A percentile compares a stretch with the other conserved stretches of the same genome.
Conservation (phyloP, 805 yeast species). For the Saitoella complicata region DNA sequence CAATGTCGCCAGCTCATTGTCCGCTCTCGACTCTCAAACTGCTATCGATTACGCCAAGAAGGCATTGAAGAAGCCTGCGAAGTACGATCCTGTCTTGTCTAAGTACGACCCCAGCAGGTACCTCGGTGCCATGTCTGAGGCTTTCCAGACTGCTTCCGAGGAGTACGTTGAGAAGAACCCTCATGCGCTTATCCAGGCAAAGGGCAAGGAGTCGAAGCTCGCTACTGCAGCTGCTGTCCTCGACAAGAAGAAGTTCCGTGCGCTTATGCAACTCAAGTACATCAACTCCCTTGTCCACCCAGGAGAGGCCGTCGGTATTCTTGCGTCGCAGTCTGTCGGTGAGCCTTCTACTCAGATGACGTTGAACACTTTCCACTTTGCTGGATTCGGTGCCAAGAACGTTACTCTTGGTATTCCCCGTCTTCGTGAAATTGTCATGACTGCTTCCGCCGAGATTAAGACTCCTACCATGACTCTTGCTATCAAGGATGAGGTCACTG, state of each 20-base stretch:
- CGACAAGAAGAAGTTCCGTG: slow-evolving; percentile 65
- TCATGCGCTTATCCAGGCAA: slow-evolving; percentile 34
- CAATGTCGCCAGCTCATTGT: slow-evolving; percentile 46
- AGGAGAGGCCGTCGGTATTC: slow-evolving; percentile 96
- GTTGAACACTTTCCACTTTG: slow-evolving; percentile 89
- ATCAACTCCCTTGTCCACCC: slow-evolving; percentile 92
- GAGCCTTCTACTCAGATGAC: slow-evolving; percentile 99
- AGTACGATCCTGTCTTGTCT: slow-evolving; percentile 79
- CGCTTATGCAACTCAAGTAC: slow-evolving; percentile 94
- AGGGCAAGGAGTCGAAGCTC: slow-evolving; percentile 26
- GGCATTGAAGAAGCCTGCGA: slow-evolving; percentile 42
- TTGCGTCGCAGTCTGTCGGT: slow-evolving; percentile 96
- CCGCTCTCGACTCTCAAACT: slow-evolving; percentile 66
- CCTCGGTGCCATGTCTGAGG: slow-evolving; percentile 85
- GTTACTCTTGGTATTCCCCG: slow-evolving; percentile 99
- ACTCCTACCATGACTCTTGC: slow-evolving; percentile 99
- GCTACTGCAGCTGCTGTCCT: not conserved
- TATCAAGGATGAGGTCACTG: slow-evolving; percentile 58
- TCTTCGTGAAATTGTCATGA: slow-evolving; percentile 99
- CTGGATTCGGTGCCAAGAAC: slow-evolving; percentile 99
- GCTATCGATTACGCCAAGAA: slow-evolving; percentile 74
- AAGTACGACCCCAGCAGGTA: slow-evolving; percentile 77
- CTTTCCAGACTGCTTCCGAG: slow-evolving; percentile 69
- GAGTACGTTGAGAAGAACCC: slow-evolving; percentile 39
- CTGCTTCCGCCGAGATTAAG: slow-evolving; percentile 86